These are phyloP conservation scores for Zasmidium cellare DNA, from an alignment of 2,329 filamentous ascomycete genomes.

Conservation along the genomic window DNA sequence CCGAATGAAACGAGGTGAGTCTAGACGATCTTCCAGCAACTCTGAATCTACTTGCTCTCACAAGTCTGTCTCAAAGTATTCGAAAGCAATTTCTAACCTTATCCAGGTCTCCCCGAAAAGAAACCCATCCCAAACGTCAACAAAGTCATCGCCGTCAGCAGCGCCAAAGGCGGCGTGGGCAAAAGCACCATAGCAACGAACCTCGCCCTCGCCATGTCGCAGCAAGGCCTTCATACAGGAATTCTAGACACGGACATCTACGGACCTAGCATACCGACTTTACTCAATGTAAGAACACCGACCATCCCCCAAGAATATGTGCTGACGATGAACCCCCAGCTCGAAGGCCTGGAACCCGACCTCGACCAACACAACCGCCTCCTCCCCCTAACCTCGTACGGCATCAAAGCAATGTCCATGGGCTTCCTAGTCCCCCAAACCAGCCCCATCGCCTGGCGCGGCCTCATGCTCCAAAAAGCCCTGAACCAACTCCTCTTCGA, in stretches of 20 bases:
- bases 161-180: constrained; percentile 95
- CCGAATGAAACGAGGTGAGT: constrained; percentile 66
- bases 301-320: not conserved
- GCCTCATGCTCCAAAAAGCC: constrained; percentile 96
- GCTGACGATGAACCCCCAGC: constrained; percentile 13
- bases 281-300: constrained; percentile 68
- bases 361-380: constrained; percentile 65
- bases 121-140: constrained; percentile 79
- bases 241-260: constrained; percentile 97
- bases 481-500: constrained; percentile 93
- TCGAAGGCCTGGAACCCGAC: constrained; percentile 35
- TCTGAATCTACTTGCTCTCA: not conserved
- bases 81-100: not conserved
- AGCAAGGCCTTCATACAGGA: constrained; percentile 76
- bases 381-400: constrained; percentile 87
- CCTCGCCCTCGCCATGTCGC: constrained; percentile 81
- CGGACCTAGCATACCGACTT: constrained; percentile 87
- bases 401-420: constrained; percentile 98
- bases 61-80: too few species aligned
- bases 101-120: constrained; percentile 67
- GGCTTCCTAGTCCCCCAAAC: constrained; percentile 81
- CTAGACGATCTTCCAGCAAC: not conserved
- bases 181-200: constrained; percentile 97
- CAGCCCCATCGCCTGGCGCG: constrained; percentile 89
- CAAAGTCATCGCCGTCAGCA: constrained; percentile 95